Base-by-base conservation (phyloP, 163 green algal genomes). In the Scenedesmus sp. region DNA sequence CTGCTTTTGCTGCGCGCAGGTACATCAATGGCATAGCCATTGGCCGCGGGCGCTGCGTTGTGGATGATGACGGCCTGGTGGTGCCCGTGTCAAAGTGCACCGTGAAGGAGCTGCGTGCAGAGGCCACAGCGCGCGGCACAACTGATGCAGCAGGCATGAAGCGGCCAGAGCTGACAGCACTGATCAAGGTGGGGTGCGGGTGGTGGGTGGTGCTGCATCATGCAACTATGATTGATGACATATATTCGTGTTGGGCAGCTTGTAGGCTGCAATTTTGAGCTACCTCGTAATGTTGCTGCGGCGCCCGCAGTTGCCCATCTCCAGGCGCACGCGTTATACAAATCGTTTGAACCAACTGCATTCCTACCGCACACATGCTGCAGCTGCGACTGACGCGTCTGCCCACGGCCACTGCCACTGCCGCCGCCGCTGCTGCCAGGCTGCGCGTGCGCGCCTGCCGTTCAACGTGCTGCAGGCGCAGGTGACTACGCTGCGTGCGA, bases 61-160 rank as follows among this genome's bases (percentile, higher is more conserved):
- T 97, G n/a, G 92, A 92, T 9, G 94, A 95, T 1, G 90, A 93
- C 13, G 95, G 95, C 20, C 55, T 94, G 56, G 92, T 92, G 18
- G 59, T 96, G 16, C 87, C 92, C 5, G 87, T 94, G 4, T 82
- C 90, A 20, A 95, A 94, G 81, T 94, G 95, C 91, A 94, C 88
- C 4, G 66, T 94, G 20, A 57, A 34, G 56, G 87, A 97, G 94
- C 84, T 97, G 90, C 34, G 85, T 8, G 93, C 93, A 54, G 93
- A 96, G 84, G 83, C 90, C 0, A 64, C 82, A 54, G 90, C 84
- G 12, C 77, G 90, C 15, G 90, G 74, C 26, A 9, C 73, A 3
- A 15, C n/a, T 1, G 74, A 84, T 10, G 56, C 62, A 6, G 84
- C 77, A 3, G 90, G 55, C 26, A 85, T 90, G 62, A 93, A 90